These are phyloP conservation scores for Aquilaria agallochum DNA, from an alignment of 441 rosid species.

Conservation along the genomic window DNA sequence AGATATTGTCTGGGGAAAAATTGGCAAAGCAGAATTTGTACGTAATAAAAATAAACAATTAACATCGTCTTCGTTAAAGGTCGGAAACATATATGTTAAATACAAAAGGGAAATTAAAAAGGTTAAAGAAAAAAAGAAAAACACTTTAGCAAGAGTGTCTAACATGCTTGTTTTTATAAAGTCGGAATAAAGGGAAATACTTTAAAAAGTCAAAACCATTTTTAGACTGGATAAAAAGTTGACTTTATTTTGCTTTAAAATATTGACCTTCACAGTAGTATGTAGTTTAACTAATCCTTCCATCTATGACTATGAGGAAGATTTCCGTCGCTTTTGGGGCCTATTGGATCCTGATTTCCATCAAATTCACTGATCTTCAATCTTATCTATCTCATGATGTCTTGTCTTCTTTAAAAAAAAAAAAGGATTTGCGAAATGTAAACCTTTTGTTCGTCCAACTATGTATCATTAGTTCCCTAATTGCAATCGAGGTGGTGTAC, in stretches of 20 bases:
- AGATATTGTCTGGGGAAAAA: too few species aligned
- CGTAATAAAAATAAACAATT: too few species aligned
- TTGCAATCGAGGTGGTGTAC: too few species aligned
- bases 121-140: slow-evolving; percentile 16
- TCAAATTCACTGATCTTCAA: slow-evolving; percentile 1
- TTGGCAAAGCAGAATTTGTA: too few species aligned
- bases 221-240: slow-evolving; percentile 40
- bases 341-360: slow-evolving; percentile 5
- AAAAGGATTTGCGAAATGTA: neutral
- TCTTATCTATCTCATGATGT: slow-evolving; percentile 11
- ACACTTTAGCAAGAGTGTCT: slow-evolving; percentile 21
- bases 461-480: too few species aligned
- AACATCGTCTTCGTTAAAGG: too few species aligned
- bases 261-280: slow-evolving; percentile 49
- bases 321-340: too few species aligned
- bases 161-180: slow-evolving; percentile 36
- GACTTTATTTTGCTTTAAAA: slow-evolving; percentile 22
- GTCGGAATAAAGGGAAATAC: slow-evolving; percentile 21
- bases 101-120: too few species aligned
- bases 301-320: too few species aligned
- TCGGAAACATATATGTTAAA: too few species aligned
- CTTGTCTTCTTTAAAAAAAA: neutral
- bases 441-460: neutral
- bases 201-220: slow-evolving; percentile 34
- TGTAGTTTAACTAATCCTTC: slow-evolving; percentile 15